Conservation (phyloP, 768 basidiomycete genomes). For the Clitopilus passeckerianus region DNA sequence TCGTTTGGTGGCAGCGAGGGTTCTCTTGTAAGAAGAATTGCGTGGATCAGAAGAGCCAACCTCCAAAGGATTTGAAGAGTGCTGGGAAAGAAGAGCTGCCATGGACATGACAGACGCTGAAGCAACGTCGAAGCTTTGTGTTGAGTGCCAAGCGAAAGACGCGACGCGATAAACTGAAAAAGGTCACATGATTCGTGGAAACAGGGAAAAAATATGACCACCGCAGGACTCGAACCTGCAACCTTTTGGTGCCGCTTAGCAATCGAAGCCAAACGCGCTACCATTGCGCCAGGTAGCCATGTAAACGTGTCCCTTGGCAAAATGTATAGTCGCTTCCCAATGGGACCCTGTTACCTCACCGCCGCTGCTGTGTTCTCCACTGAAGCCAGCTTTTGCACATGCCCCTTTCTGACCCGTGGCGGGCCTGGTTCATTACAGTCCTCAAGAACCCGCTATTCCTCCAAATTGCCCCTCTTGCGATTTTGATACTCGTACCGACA, state of each 20-base stretch:
- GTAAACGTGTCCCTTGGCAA: background rate
- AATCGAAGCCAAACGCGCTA: constrained; percentile 94
- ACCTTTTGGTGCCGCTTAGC: constrained; percentile 81
- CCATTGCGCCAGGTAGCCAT: constrained; percentile 88
- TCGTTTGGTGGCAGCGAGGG: constrained; percentile 25
- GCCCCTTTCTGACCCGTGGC: constrained; percentile 36
- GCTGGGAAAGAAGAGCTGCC: constrained; percentile 51
- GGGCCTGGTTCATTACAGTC: constrained; percentile 32
- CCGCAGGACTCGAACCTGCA: constrained; percentile 97
- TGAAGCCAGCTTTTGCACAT: constrained; percentile 28
- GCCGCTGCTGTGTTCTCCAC: constrained; percentile 4
- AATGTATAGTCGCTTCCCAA: background rate
- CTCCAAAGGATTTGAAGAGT: constrained; percentile 74
- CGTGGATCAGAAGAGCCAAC: constrained; percentile 55
- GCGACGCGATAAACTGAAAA: constrained; percentile 10
- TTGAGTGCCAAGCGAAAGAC: constrained; percentile 3
- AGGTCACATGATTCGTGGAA: background rate
- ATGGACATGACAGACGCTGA: constrained; percentile 13
- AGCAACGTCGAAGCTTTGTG: background rate
- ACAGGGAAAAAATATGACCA: constrained; percentile 46
- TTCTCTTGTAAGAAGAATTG: constrained; percentile 40
- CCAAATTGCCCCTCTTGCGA: constrained; percentile 53
- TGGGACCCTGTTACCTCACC: background rate
- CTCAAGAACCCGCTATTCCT: constrained; percentile 37
- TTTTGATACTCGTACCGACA: constrained; percentile 51